A percentile compares a stretch with the other conserved stretches of the same genome.
These are phyloP conservation scores for Trichophyton benhamiae DNA, from an alignment of 2,329 filamentous ascomycete species.

Conservation along the genomic window DNA sequence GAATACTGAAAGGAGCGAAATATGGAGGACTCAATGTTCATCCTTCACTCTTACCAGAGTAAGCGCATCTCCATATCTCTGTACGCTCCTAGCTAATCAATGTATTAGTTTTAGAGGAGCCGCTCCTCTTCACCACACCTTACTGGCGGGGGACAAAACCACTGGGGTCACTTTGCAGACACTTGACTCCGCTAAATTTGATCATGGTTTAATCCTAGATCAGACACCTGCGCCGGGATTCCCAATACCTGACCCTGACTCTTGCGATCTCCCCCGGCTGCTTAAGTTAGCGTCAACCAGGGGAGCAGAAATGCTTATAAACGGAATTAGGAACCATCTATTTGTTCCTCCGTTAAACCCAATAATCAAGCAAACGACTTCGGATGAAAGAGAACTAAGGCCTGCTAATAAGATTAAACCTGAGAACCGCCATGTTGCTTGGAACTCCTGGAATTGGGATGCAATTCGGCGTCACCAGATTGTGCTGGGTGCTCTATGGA, in stretches of 20 bases:
- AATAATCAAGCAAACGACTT: slow-evolving; percentile 14
- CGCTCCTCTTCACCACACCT: slow-evolving; percentile 74
- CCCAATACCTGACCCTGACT: slow-evolving; percentile 33
- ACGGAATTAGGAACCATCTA: slow-evolving; percentile 48
- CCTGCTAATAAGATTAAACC: slow-evolving; percentile 65
- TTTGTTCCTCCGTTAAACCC: slow-evolving; percentile 52
- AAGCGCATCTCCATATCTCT: slow-evolving; percentile 19
- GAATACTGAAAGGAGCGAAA: slow-evolving; percentile 55
- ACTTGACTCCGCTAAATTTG: slow-evolving; percentile 62
- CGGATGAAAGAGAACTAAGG: slow-evolving; percentile 22
- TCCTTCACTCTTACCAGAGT: slow-evolving; percentile 80
- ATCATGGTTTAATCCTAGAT: slow-evolving; percentile 61
- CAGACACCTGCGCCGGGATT: slow-evolving; percentile 52
- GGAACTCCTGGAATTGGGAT: slow-evolving; percentile 41
- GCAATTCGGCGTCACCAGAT: slow-evolving; percentile 45
- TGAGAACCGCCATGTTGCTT: slow-evolving; percentile 51
- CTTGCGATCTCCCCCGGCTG: slow-evolving; percentile 41
- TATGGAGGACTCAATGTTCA: slow-evolving; percentile 92
- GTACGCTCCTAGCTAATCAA: background rate
- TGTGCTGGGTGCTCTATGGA: slow-evolving; percentile 59
- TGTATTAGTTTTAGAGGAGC: slow-evolving; percentile 61
- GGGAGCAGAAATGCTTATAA: slow-evolving; percentile 60
- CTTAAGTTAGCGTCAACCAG: slow-evolving; percentile 44
- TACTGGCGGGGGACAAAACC: slow-evolving; percentile 48
- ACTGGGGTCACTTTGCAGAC: slow-evolving; percentile 83